Base-by-base conservation (phyloP, 768 basidiomycete species). In the Termitomyces sp. region DNA sequence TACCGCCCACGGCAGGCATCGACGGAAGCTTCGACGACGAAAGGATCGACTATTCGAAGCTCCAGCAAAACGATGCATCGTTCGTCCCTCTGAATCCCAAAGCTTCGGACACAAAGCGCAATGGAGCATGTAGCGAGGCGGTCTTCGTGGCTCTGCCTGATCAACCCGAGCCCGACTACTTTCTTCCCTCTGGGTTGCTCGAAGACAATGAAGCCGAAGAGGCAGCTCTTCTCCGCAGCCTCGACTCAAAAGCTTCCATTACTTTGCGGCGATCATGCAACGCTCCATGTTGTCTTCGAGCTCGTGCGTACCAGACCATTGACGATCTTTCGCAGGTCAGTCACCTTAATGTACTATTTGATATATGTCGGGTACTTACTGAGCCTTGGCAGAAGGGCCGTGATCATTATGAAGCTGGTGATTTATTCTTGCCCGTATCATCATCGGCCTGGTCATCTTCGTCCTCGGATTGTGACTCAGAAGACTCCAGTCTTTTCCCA, bases 121-220 rank as follows among this genome's bases (percentile, higher is more conserved):
- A 35, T 12, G 23, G 21, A 17, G 14, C 34, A 23, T 35, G 47
- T 49, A 21, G 21, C 47, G 47, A 35, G 17, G 5, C 34, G 5
- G 23, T 17, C 23, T 25, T 25, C 8, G 23, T 50, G 30, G 4
- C 32, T 16, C 14, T 34, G 21, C 4, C 48, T 4, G 9, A 25
- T 17, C 11, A 35, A 23, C 19, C 34, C 21, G 23, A 35, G 21
- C 10, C 35, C 14, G 37, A 17, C 23, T 50, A 55, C 23, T 59
- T 55, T 34, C 35, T 59, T n/a, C 58, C 58, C 34, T 21, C 44
- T 30, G 54, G 54, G 3, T 17, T 59, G 10, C 44, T 59, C 7
- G 58, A 55, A 27, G 54, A 52, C 5, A 19, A 34, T 39, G 42
- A 55, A 30, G 43, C 19, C 1, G 54, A 59, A 41, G 48, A 39